Conservation (phyloP, 331 rosid genomes). For the Spiraea crenata region DNA sequence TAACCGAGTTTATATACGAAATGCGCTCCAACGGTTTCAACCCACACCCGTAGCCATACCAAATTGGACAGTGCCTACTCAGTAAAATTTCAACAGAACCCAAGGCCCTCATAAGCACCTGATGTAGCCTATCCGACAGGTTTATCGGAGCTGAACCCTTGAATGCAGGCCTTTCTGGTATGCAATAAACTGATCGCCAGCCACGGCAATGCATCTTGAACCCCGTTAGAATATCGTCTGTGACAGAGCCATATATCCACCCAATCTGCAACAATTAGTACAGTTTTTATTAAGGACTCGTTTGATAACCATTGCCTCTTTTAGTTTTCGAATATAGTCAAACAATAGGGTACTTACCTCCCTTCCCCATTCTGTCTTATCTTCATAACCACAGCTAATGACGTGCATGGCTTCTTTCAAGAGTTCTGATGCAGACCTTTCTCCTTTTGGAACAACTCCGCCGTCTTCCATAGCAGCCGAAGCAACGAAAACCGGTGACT, state of each 20-base stretch:
- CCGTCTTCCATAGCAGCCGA: slow-evolving; percentile 79
- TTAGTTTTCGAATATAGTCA: too few species aligned
- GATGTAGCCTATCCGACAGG: slow-evolving; percentile 91
- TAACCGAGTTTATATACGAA: slow-evolving; percentile 87
- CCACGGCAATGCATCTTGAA: slow-evolving; percentile 99
- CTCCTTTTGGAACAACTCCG: slow-evolving; percentile 52
- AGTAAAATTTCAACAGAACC: slow-evolving; percentile 95
- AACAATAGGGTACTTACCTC: slow-evolving; percentile 48
- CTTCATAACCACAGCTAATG: slow-evolving; percentile 96
- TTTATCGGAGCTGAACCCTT: slow-evolving; percentile 98
- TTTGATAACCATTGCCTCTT: too few species aligned
- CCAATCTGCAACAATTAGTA: slow-evolving; percentile 55
- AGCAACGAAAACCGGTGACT: slow-evolving; percentile 81
- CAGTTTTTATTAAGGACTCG: not conserved
- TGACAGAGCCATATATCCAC: slow-evolving; percentile 99
- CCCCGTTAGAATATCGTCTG: slow-evolving; percentile 98
- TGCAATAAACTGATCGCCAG: slow-evolving; percentile 96
- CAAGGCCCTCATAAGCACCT: slow-evolving; percentile 96
- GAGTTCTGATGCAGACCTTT: slow-evolving; percentile 69
- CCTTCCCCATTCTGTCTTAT: slow-evolving; percentile 97
- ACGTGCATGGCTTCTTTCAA: slow-evolving; percentile 94
- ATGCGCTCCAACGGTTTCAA: slow-evolving; percentile 82
- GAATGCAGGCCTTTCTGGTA: slow-evolving; percentile 84
- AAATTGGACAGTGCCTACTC: slow-evolving; percentile 91
- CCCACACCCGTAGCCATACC: slow-evolving; percentile 98